Conservation (phyloP, 176 grass and related monocot species). For the Urochloa ruziziensis region DNA sequence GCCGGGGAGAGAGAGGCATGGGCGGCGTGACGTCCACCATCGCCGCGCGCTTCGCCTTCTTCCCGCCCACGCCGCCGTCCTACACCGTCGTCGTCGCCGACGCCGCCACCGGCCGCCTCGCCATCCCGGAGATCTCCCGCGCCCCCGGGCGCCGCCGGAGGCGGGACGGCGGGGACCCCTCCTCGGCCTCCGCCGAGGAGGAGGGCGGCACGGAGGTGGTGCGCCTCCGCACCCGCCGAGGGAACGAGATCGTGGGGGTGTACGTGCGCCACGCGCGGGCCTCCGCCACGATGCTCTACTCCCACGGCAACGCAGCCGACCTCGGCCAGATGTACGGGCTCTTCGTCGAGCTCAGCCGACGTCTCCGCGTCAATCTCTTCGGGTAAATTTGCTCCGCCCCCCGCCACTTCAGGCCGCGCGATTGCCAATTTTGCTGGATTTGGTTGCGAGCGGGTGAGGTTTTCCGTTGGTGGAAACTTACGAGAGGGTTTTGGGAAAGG, state of each 20-base stretch:
- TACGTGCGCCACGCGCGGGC: constrained; percentile 57
- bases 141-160: constrained; percentile 31
- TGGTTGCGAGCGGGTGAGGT: background rate
- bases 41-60: constrained; percentile 92
- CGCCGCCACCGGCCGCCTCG: constrained; percentile 54
- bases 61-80: constrained; percentile 86
- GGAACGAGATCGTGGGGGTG: constrained; percentile 66
- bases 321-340: constrained; percentile 70
- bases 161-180: constrained; percentile 38
- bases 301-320: constrained; percentile 72
- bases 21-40: constrained; percentile 87
- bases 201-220: constrained; percentile 51
- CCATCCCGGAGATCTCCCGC: constrained; percentile 66
- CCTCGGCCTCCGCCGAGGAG: constrained; percentile 21
- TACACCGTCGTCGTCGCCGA: constrained; percentile 73
- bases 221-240: constrained; percentile 59
- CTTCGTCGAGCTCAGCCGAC: constrained; percentile 66
- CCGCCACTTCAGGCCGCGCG: background rate
- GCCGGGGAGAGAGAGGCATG: constrained; percentile 33
- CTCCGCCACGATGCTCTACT: constrained; percentile 68
- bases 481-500: constrained; percentile 22
- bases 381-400: constrained; percentile 29
- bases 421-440: constrained; percentile 10
- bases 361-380: constrained; percentile 63
- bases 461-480: constrained; percentile 15